Conservation (phyloP, 345 rosid species). For the Citropsis articulata region DNA sequence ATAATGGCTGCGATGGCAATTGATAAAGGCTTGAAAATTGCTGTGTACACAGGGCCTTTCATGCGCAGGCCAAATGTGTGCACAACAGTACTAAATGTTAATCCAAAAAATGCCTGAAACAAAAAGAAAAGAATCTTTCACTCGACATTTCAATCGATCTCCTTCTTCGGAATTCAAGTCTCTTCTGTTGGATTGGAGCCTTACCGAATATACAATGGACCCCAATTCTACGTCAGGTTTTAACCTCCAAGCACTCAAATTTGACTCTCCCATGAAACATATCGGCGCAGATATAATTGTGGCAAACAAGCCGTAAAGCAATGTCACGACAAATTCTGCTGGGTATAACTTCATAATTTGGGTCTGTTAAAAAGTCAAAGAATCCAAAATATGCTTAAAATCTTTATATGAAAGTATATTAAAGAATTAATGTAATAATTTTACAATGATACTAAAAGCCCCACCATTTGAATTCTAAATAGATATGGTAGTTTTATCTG, state of each 20-base stretch:
- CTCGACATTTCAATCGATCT: neutral
- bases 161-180: neutral
- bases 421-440: too few relatives aligned
- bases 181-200: neutral
- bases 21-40: slow-evolving; percentile 30
- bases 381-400: neutral
- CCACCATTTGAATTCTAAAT: too few relatives aligned
- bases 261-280: slow-evolving; percentile 34
- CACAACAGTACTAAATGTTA: slow-evolving; percentile 12
- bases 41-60: slow-evolving; percentile 31
- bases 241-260: slow-evolving; percentile 32
- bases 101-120: slow-evolving; percentile 19
- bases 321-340: slow-evolving; percentile 28
- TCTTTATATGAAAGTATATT: neutral
- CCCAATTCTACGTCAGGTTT: slow-evolving; percentile 29
- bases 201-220: slow-evolving; percentile 26
- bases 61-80: slow-evolving; percentile 23
- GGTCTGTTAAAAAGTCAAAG: slow-evolving; percentile 21
- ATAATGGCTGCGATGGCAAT: slow-evolving; percentile 31
- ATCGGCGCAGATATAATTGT: slow-evolving; percentile 36
- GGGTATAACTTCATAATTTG: slow-evolving; percentile 42
- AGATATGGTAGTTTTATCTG: too few relatives aligned
- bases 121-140: neutral
- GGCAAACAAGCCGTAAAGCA: slow-evolving; percentile 23
- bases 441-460: too few relatives aligned